phyloP scores from a whole-genome alignment of 371 early-diverging fungal species.

The Apophysomyces trapeziformis region DNA sequence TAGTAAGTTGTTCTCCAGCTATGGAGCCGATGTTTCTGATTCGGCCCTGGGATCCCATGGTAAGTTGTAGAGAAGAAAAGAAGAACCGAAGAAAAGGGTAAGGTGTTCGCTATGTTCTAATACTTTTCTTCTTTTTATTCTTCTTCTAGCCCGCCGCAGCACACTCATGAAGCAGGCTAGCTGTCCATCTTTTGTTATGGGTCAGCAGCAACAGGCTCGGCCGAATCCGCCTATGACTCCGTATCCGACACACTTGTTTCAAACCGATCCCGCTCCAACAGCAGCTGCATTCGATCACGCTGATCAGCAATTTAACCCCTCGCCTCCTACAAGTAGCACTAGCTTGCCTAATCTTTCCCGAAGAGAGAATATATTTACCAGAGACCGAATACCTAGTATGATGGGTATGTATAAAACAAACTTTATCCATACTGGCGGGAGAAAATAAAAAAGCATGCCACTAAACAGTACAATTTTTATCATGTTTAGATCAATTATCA shows the following conservation, averaged over 20 bases:
- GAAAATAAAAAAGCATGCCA: background rate
- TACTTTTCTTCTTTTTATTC: background rate
- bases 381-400: slow-evolving; percentile 23
- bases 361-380: background rate
- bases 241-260: slow-evolving; percentile 9
- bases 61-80: background rate
- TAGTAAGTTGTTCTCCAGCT: slow-evolving; percentile 1
- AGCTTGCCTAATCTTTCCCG: slow-evolving; percentile 7
- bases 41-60: background rate
- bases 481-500: slow-evolving; percentile 21
- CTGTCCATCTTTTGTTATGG: slow-evolving; percentile 24
- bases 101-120: background rate
- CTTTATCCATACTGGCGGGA: background rate
- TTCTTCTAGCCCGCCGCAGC: background rate
- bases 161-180: slow-evolving; percentile 29
- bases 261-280: slow-evolving; percentile 2
- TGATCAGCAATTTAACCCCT: slow-evolving; percentile 15
- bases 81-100: too few species aligned
- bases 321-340: slow-evolving; percentile 14
- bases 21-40: background rate
- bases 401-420: slow-evolving; percentile 17
- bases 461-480: background rate
- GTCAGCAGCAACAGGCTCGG: background rate
- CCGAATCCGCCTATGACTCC: slow-evolving; percentile 2
- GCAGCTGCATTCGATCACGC: slow-evolving; percentile 18